These are phyloP conservation scores for Pythium guiyangense DNA, from an alignment of 352 stramenopile genomes.

Conservation along the genomic window DNA sequence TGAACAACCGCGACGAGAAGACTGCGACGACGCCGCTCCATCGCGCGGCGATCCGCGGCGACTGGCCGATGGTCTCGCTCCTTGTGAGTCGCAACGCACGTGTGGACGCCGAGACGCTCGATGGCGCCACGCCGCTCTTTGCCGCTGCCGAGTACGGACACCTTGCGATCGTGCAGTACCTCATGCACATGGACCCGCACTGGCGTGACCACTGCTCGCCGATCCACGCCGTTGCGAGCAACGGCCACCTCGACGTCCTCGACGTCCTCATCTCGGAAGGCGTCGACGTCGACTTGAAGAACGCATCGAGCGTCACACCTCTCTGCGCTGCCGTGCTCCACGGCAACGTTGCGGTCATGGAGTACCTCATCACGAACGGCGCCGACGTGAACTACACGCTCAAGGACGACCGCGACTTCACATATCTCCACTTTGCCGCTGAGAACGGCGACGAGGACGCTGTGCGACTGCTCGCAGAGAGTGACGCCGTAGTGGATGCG, in stretches of 20 bases:
- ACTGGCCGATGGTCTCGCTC: conserved; percentile 9
- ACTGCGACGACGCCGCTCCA: conserved; percentile 16
- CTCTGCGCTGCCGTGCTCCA: conserved; percentile 11
- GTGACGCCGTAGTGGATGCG: conserved; percentile 16
- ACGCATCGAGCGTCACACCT: conserved; percentile 11
- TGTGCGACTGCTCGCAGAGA: conserved; percentile 18
- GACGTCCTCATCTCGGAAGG: conserved; percentile 9
- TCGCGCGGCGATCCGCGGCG: conserved; percentile 12
- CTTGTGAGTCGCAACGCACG: conserved; percentile 8
- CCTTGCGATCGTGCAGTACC: conserved; percentile 9
- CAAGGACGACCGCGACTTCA: conserved; percentile 13
- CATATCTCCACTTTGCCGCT: conserved; percentile 23
- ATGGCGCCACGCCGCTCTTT: conserved; percentile 12
- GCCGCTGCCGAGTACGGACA: conserved; percentile 14
- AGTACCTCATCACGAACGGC: conserved; percentile 14
- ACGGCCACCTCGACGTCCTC: conserved; percentile 16
- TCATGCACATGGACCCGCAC: conserved; percentile 7
- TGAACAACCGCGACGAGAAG: conserved; percentile 16
- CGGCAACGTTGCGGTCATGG: conserved; percentile 8
- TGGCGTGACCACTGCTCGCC: conserved; percentile 6
- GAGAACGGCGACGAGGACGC: conserved; percentile 25
- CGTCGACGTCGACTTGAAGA: conserved; percentile 12
- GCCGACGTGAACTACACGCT: conserved; percentile 15
- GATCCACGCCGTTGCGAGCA: conserved; percentile 14
- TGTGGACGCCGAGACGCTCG: conserved; percentile 10